Evolutionary conservation across 306 rosid species (phyloP), one percentile per base, ranked within the genome.

Genomic region (Sesbania bispinosa): DNA sequence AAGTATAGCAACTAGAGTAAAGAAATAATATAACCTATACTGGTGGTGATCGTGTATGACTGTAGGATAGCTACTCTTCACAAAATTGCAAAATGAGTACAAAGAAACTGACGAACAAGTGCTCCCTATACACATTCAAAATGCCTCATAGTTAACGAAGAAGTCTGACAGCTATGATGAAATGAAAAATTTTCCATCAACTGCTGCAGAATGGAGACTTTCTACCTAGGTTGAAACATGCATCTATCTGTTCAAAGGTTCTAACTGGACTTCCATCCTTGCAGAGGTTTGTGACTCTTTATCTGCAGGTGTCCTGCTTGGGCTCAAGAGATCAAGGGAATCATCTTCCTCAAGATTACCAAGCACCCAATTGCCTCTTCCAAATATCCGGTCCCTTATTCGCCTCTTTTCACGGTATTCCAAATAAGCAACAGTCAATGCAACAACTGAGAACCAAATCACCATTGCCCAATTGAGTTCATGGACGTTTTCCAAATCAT

Each of bases 251-350:
- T 73, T 85, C 55, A 85, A 74, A 79, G 98, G 92, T 87, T 90
- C 96, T 83, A 93, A 79, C 59, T 93, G 98, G 80, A 93, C 86
- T 85, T 93, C 98, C 97, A 87, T 83, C 76, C 82, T 85, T 48
- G 55, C 82, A 32, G 88, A 88, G 6, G 79, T 50, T 18, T 76
- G 86, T 9, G 83, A 71, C 33, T 78, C 92, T 69, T 67, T 84
- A 67, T 79, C 86, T 52, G 87, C 60, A 68, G 53, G 70, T 36
- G 53, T 47, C 57, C 82, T 80, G 14, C 54, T 67, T 5, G 89
- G 81, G 41, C 85, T 82, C 83, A 93, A 80, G 71, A 93, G 92
- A 87, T 93, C 97, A 39, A 74, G 26, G 18, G 98, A 78, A 79
- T 93, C 98, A 10, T 93, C 98, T 19, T 89, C 85, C 66, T 90